Percentiles rank a stretch among this genome's conserved stretches.
Conservation (phyloP, 176 grass and related monocot species). For the Oryza punctata region DNA sequence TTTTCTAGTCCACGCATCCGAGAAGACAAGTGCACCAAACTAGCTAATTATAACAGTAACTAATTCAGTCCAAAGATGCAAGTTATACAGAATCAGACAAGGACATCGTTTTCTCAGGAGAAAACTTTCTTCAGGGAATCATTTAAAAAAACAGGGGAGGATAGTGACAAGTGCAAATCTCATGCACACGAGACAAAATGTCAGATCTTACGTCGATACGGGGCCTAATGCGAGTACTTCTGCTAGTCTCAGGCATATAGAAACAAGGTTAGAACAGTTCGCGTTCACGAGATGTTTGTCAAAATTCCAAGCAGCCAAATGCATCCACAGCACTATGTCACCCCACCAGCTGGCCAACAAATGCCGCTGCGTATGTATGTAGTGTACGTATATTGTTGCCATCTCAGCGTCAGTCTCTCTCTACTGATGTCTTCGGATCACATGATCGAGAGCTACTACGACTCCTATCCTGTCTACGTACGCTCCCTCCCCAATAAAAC, state of each 20-base stretch:
- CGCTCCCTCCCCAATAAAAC: neutral
- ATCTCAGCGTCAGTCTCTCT: neutral
- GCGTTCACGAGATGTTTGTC: slow-evolving; percentile 65
- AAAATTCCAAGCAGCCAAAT: slow-evolving; percentile 57
- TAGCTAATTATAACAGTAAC: neutral
- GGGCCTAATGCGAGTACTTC: slow-evolving; percentile 42
- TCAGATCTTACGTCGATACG: slow-evolving; percentile 34
- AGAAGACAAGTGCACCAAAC: neutral
- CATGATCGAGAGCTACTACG: neutral
- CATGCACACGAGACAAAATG: slow-evolving; percentile 47
- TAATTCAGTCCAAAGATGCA: neutral
- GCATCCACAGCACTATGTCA: neutral
- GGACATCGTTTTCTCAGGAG: slow-evolving; percentile 2
- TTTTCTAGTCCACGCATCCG: neutral
- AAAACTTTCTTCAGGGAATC: neutral
- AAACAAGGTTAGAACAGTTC: slow-evolving; percentile 47
- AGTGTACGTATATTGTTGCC: neutral
- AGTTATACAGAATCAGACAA: neutral
- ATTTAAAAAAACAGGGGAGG: neutral
- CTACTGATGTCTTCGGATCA: neutral
- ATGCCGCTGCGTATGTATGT: neutral
- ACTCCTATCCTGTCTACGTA: neutral
- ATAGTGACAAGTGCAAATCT: slow-evolving; percentile 13
- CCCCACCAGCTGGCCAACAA: neutral
- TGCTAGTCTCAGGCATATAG: slow-evolving; percentile 13